Percentiles rank a stretch among this genome's conserved stretches.
These are phyloP conservation scores for Parastagonospora nodorum DNA, from an alignment of 2,329 filamentous ascomycete genomes.

Conservation along the genomic window DNA sequence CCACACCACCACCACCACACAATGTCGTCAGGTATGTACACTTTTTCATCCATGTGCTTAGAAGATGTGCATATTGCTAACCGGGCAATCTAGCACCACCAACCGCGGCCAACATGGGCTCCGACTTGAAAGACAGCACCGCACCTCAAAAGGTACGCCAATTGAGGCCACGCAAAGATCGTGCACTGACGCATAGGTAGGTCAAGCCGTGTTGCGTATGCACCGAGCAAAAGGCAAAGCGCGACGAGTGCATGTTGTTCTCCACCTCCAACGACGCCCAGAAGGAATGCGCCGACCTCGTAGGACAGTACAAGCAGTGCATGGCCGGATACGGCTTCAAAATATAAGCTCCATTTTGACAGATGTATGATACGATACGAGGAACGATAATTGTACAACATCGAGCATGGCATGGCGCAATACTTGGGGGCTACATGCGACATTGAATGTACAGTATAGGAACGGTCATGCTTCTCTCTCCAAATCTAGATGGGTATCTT, in stretches of 20 bases:
- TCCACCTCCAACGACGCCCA: slow-evolving; percentile 82
- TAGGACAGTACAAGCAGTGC: slow-evolving; percentile 85
- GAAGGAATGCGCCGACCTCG: slow-evolving; percentile 79
- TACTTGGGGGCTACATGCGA: slow-evolving; percentile 27
- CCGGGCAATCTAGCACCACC: slow-evolving; percentile 28
- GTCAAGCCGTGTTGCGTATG: slow-evolving; percentile 93
- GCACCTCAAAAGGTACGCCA: slow-evolving; percentile 53
- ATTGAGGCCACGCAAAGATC: slow-evolving; percentile 1
- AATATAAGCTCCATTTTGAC: slow-evolving; percentile 28
- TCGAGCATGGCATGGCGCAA: slow-evolving; percentile 38
- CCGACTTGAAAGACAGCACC: slow-evolving; percentile 49
- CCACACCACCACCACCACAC: slow-evolving; percentile 19
- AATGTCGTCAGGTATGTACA: slow-evolving; percentile 41
- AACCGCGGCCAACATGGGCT: slow-evolving; percentile 51
- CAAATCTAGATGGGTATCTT: slow-evolving; percentile 25
- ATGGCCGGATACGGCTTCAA: slow-evolving; percentile 95
- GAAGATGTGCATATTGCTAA: neutral
- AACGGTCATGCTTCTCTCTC: slow-evolving; percentile 37
- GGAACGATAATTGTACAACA: slow-evolving; percentile 32
- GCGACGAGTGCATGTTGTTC: slow-evolving; percentile 99
- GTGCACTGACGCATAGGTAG: neutral
- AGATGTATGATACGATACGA: neutral
- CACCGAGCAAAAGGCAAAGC: slow-evolving; percentile 88
- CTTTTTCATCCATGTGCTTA: neutral
- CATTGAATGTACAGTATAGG: slow-evolving; percentile 26